Evolutionary conservation across 371 early-diverging fungal genomes (phyloP).

Genomic region (Rhizomucor pusillus): DNA sequence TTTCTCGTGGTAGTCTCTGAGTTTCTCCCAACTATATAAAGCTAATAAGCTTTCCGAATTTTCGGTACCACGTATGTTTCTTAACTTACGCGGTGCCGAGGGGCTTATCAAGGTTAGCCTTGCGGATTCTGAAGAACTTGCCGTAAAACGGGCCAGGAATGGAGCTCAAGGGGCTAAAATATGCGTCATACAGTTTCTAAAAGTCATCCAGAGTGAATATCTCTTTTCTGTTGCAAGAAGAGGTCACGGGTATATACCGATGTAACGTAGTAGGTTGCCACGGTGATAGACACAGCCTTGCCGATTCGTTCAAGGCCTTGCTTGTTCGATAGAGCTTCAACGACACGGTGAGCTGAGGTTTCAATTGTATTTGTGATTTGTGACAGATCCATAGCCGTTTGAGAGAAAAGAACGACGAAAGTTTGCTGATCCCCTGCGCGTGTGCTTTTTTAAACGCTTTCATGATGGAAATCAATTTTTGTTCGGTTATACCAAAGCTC

Average conservation of each 20-base stretch:
- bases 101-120: conserved; percentile 14
- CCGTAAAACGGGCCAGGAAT: neutral
- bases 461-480: too few species aligned
- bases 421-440: too few species aligned
- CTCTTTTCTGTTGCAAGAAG: too few species aligned
- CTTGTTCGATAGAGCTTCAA: neutral
- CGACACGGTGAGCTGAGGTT: neutral
- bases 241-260: neutral
- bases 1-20: conserved; percentile 9
- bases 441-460: too few species aligned
- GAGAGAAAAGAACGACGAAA: neutral
- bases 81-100: conserved; percentile 22
- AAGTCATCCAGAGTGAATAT: neutral
- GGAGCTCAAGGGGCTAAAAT: conserved; percentile 3
- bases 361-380: neutral
- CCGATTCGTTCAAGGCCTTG: neutral
- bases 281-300: conserved; percentile 1
- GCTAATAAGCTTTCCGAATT: neutral
- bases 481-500: too few species aligned
- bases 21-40: conserved; percentile 6
- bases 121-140: conserved; percentile 2
- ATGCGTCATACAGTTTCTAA: conserved; percentile 9
- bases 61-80: neutral
- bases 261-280: neutral
- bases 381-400: neutral